phyloP scores from a whole-genome alignment of 257 asterid genomes.

The Linaria vulgaris region DNA sequence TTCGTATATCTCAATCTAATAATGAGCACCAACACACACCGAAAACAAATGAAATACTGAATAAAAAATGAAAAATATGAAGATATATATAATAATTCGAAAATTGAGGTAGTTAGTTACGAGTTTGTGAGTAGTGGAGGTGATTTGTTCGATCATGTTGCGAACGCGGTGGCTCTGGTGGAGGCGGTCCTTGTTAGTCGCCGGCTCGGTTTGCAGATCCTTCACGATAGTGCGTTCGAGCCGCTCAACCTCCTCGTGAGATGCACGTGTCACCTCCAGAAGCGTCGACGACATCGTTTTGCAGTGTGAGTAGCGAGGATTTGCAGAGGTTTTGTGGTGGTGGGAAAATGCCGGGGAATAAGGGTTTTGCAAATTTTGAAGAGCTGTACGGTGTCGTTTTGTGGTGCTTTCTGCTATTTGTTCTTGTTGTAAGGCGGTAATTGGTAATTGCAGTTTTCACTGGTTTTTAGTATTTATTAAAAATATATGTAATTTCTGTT shows the following conservation, averaged over 20 bases:
- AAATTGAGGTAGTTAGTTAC: conserved; percentile 30
- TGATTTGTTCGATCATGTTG: conserved; percentile 83
- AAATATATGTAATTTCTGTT: no score
- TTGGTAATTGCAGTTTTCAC: no score
- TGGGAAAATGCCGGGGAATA: no score
- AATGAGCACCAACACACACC: background rate
- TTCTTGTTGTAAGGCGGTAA: no score
- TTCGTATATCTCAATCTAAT: conserved; percentile 77
- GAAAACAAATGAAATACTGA: conserved; percentile 20
- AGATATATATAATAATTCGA: no score
- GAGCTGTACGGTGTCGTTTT: no score
- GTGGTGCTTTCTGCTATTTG: no score
- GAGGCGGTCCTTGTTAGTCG: conserved; percentile 72
- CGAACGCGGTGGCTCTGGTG: conserved; percentile 93
- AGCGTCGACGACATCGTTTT: conserved; percentile 62
- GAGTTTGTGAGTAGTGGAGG: conserved; percentile 60
- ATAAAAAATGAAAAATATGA: background rate
- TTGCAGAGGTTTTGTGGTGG: conserved; percentile 31
- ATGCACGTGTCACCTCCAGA: conserved; percentile 76
- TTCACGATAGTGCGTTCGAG: conserved; percentile 81
- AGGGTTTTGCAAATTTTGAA: no score
- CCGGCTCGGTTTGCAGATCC: conserved; percentile 88
- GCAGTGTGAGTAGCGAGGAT: conserved; percentile 27
- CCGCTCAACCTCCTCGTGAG: conserved; percentile 85
- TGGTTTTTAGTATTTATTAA: no score